phyloP scores from a whole-genome alignment of 768 basidiomycete species.

The Exidia glandulosa region DNA sequence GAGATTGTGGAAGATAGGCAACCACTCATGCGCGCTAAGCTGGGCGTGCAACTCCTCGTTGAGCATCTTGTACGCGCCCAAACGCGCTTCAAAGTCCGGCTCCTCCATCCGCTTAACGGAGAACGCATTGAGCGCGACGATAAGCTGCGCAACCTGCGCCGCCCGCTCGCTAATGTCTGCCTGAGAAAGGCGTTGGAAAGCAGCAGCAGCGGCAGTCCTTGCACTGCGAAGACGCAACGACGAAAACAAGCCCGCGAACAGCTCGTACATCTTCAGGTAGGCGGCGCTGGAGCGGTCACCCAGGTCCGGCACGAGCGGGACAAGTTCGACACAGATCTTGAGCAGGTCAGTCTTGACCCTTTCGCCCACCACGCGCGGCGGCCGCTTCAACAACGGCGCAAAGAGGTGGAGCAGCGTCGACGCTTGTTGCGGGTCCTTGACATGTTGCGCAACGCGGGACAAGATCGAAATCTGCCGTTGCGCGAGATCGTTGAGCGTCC shows the following conservation, averaged over 20 bases:
- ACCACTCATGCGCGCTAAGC: conserved; percentile 53
- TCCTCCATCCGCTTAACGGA: conserved; percentile 76
- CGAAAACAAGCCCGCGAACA: conserved; percentile 72
- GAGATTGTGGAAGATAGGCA: conserved; percentile 73
- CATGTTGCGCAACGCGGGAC: conserved; percentile 66
- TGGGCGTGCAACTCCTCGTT: conserved; percentile 53
- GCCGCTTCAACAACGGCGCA: conserved; percentile 67
- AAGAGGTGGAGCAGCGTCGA: conserved; percentile 61
- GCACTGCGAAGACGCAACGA: conserved; percentile 59
- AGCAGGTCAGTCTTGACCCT: conserved; percentile 77
- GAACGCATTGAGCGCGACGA: conserved; percentile 74
- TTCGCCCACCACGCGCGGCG: conserved; percentile 68
- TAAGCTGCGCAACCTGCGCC: conserved; percentile 34
- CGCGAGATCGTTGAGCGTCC: conserved; percentile 34
- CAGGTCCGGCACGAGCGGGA: conserved; percentile 58
- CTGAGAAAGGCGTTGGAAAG: conserved; percentile 44
- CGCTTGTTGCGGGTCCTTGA: conserved; percentile 61
- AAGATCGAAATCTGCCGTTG: conserved; percentile 78
- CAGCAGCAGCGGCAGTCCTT: conserved; percentile 54
- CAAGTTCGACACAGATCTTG: conserved; percentile 52
- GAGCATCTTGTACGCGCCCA: conserved; percentile 60
- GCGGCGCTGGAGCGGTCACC: conserved; percentile 30
- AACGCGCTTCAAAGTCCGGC: conserved; percentile 82
- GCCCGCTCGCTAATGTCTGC: conserved; percentile 17
- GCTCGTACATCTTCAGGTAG: conserved; percentile 43